Base-by-base conservation (phyloP, 768 basidiomycete species). In the Hypholoma sublateritium region DNA sequence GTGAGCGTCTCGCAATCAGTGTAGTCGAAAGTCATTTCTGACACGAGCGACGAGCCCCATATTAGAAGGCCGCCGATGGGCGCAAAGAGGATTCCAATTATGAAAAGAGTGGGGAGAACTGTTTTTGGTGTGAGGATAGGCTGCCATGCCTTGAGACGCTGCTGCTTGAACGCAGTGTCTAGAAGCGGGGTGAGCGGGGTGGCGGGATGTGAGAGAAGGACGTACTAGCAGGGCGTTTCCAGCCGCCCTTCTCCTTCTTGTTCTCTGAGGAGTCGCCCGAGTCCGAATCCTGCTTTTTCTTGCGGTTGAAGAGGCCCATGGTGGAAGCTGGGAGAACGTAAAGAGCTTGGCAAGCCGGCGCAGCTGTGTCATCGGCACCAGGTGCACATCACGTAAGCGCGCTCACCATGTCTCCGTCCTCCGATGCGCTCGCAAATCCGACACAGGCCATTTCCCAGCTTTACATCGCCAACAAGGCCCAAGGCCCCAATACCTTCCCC, bases 121-220 rank as follows among this genome's bases (percentile, higher is more conserved):
- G 95, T 97, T 74, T 95, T 95, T 4, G 97, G 97, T 4, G 95
- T 98, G 46, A 98, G 82, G 70, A 99, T 98, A 8, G 97, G 97
- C 80, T 99, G 97, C 97, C 97, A 99, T 68, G 97, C 97, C 78
- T 98, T 98, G 69, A 99, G 84, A 55, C 97, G 90, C 74, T 99
- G 97, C 72, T 99, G 97, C 77, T 97, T 98, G 84, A 97, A 98
- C 39, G 95, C 96, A 57, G 95, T 98, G 74, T 98, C 94, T 97
- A 72, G 49, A 53, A 22, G 53, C 25, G 47, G 43, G 41, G 58
- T 64, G 60, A 67, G 49, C 19, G 21, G 57, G 28, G 13, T 39
- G 55, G 59, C 62, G 61, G 60, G 50, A 58, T 44, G 54, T 51
- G 47, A 58, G 45, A 58, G 45, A 43, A 2, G 47, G 19, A 41